Conservation (phyloP, 2,329 filamentous ascomycete species). For the Zymoseptoria brevis region DNA sequence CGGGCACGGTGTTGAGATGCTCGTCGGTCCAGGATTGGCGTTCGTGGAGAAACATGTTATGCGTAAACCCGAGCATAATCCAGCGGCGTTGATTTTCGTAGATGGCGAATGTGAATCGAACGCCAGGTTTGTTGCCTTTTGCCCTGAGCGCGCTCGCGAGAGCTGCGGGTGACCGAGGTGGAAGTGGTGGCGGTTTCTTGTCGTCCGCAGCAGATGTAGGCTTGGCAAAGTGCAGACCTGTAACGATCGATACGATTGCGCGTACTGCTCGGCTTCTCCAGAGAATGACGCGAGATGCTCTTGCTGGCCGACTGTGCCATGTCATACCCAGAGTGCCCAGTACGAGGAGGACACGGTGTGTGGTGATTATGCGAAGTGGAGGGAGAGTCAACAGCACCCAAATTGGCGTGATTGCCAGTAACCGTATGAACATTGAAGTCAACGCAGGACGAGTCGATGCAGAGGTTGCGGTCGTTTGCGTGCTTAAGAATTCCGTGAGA, state of each 20-base stretch:
- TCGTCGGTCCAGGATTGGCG: constrained; percentile 91
- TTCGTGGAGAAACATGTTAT: constrained; percentile 83
- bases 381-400: constrained; percentile 80
- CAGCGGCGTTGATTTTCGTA: constrained; percentile 95
- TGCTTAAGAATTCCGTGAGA: constrained; percentile 78
- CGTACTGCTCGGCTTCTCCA: constrained; percentile 80
- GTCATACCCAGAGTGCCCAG: constrained; percentile 80
- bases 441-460: constrained; percentile 85
- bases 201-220: constrained; percentile 27
- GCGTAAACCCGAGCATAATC: constrained; percentile 92
- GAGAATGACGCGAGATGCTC: constrained; percentile 76
- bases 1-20: constrained; percentile 71
- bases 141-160: constrained; percentile 33
- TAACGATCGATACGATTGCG: constrained; percentile 60
- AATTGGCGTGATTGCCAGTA: constrained; percentile 77
- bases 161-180: constrained; percentile 12
- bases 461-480: constrained; percentile 80
- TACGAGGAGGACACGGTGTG: constrained; percentile 72
- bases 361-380: constrained; percentile 77
- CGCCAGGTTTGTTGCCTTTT: constrained; percentile 52
- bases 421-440: constrained; percentile 80
- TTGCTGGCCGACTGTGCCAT: constrained; percentile 83
- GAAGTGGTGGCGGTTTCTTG: constrained; percentile 19
- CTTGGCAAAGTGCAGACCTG: constrained; percentile 66
- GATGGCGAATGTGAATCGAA: constrained; percentile 92